These are phyloP conservation scores for Aureobasidium mangrovei DNA, from an alignment of 2,329 filamentous ascomycete species.

Conservation along the genomic window DNA sequence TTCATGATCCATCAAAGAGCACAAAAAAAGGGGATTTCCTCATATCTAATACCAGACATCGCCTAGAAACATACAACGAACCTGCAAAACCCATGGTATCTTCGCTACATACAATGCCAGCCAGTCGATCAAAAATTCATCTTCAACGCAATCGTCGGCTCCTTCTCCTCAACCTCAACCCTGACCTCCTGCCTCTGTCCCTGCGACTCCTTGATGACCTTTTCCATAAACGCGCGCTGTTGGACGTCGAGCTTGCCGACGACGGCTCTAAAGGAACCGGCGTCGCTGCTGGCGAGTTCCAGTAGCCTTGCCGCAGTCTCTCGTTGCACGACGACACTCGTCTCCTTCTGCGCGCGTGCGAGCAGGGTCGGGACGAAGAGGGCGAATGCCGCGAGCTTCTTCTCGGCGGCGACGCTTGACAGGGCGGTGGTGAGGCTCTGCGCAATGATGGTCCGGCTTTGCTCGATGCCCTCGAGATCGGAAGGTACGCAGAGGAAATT, in stretches of 20 bases:
- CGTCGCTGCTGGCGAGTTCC: slow-evolving; percentile 70
- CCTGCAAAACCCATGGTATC: too few relatives aligned
- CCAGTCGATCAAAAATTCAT: slow-evolving; percentile 60
- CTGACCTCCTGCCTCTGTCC: slow-evolving; percentile 32
- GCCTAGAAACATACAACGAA: too few relatives aligned
- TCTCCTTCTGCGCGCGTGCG: slow-evolving; percentile 52
- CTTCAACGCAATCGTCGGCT: slow-evolving; percentile 83
- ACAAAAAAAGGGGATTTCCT: too few relatives aligned
- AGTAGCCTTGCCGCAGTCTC: slow-evolving; percentile 71
- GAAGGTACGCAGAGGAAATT: slow-evolving; percentile 57
- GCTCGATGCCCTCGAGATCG: slow-evolving; percentile 69
- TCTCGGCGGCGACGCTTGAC: slow-evolving; percentile 30
- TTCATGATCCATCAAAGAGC: too few relatives aligned
- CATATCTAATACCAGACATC: too few relatives aligned
- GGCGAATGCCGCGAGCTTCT: slow-evolving; percentile 56
- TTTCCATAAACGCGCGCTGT: slow-evolving; percentile 66
- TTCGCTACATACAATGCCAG: too few relatives aligned
- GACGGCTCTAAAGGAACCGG: slow-evolving; percentile 61
- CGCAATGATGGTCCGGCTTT: slow-evolving; percentile 59
- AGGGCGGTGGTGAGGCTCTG: slow-evolving; percentile 71
- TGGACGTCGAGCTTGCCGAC: slow-evolving; percentile 62
- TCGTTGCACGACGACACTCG: slow-evolving; percentile 41
- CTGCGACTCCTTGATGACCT: slow-evolving; percentile 44
- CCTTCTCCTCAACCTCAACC: slow-evolving; percentile 41
- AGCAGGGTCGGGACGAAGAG: slow-evolving; percentile 72